Conservation (phyloP, 345 rosid species). For the Excoecaria cochinchinensis region DNA sequence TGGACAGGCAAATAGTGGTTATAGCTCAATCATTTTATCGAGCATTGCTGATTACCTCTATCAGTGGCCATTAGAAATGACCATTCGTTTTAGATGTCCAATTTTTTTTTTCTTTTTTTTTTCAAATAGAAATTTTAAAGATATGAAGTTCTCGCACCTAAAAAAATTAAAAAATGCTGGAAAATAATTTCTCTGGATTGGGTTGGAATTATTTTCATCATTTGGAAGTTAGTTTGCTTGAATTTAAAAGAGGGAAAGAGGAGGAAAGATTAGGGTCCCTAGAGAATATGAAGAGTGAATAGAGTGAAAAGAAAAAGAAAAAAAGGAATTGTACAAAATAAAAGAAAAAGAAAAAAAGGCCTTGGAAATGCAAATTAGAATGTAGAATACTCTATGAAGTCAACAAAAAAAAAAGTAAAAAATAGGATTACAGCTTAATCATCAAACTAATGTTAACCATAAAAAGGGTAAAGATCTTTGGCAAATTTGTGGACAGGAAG, state of each 20-base stretch:
- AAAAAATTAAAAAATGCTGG: neutral
- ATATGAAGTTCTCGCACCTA: neutral
- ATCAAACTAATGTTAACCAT: neutral
- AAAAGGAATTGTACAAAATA: neutral
- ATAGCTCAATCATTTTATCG: too few relatives aligned
- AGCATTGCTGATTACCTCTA: too few relatives aligned
- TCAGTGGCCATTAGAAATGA: too few relatives aligned
- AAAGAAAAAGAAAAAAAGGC: neutral
- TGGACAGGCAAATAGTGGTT: too few relatives aligned
- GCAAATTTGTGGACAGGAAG: neutral
- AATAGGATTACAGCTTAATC: neutral
- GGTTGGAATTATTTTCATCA: too few relatives aligned
- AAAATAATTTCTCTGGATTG: neutral
- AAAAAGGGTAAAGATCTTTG: neutral
- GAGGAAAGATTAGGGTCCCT: neutral
- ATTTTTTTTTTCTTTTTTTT: neutral
- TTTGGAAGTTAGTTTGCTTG: neutral
- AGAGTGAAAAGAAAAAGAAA: neutral
- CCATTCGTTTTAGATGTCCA: too few relatives aligned
- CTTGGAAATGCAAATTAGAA: neutral
- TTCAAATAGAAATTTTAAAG: neutral
- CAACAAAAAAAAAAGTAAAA: neutral
- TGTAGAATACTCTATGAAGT: neutral
- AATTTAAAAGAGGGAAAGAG: neutral
- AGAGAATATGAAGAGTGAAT: neutral